phyloP scores from a whole-genome alignment of 352 stramenopile genomes.

The Pythium volutum region DNA sequence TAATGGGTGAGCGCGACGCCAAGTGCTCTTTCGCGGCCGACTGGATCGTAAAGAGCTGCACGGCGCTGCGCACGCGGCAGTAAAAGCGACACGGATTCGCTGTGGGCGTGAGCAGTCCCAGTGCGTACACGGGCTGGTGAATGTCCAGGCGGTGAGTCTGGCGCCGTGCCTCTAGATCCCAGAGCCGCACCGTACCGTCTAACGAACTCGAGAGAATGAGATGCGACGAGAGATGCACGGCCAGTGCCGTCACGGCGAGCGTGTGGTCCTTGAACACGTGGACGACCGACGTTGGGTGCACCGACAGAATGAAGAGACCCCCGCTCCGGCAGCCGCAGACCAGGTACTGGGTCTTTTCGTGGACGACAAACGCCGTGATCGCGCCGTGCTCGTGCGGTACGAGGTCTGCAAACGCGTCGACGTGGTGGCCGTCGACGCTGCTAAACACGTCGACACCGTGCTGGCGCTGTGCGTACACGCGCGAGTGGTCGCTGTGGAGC shows the following conservation, averaged over 20 bases:
- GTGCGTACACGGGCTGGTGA: constrained; percentile 36
- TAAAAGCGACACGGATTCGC: constrained; percentile 51
- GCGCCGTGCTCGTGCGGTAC: constrained; percentile 51
- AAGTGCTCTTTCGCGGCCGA: constrained; percentile 71
- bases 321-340: constrained; percentile 60
- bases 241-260: constrained; percentile 47
- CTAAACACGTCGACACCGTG: constrained; percentile 57
- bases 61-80: constrained; percentile 49
- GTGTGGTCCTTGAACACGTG: constrained; percentile 75
- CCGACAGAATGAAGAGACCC: constrained; percentile 51
- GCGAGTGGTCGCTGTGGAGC: constrained; percentile 35
- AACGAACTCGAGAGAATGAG: constrained; percentile 71
- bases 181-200: constrained; percentile 61
- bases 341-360: constrained; percentile 66
- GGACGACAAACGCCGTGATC: constrained; percentile 59
- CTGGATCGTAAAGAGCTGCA: constrained; percentile 60
- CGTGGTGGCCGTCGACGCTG: constrained; percentile 35
- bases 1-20: constrained; percentile 50
- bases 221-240: constrained; percentile 43
- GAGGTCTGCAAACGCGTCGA: constrained; percentile 54
- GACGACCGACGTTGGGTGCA: constrained; percentile 51
- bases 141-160: constrained; percentile 64
- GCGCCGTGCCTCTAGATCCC: constrained; percentile 59
- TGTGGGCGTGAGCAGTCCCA: constrained; percentile 40
- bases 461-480: constrained; percentile 48